Evolutionary conservation across 129 eudicot species (phyloP), one percentile per base, ranked within the genome.

Genomic region (Saposhnikovia divaricata): DNA sequence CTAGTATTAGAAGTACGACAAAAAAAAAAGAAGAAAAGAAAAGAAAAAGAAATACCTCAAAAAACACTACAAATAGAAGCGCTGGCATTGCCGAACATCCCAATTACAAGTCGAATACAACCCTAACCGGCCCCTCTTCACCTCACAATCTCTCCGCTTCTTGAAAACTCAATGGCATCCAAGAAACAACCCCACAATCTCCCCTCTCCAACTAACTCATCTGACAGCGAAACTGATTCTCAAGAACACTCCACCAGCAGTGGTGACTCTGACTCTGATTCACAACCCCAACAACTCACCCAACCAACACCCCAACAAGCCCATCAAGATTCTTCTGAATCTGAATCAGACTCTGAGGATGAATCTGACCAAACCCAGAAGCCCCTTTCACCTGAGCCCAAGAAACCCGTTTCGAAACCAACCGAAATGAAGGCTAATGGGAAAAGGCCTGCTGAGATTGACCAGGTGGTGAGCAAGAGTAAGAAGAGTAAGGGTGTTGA

Each of bases 161-260:
- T 34, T 34, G 37, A 11, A 14, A 47, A 46, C 1, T 50, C 76
- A 28, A 81, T 81, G 84, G 84, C 80, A 16, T 68, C 75, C 13
- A 75, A 59, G 68, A 34, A n/a, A 40, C 0, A 70, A 38, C 6
- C 63, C 50, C 79, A 72, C 1, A 15, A 78, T 59, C 11, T 34
- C 50, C 6, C 50, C 53, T 6, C 21, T 50, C 23, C 19, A 16
- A 50, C 57, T 14, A 4, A 50, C 23, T 31, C 84, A 28, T 57
- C 72, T 37, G 76, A 63, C 21, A 66, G 48, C 45, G 84, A 81
- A 65, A 27, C 47, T 9, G 76, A 57, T 10, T 74, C 74, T 42
- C n/a, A 74, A 37, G 9, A 23, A 21, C 10, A 68, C 39, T 31
- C 39, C 18, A 14, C 46, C 47, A 59, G 16, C 61, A 21, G 43